Percentiles rank a stretch among this genome's conserved stretches.
Evolutionary conservation across 139 green algal species (phyloP).

Genomic region (Dunaliella sp.): DNA sequence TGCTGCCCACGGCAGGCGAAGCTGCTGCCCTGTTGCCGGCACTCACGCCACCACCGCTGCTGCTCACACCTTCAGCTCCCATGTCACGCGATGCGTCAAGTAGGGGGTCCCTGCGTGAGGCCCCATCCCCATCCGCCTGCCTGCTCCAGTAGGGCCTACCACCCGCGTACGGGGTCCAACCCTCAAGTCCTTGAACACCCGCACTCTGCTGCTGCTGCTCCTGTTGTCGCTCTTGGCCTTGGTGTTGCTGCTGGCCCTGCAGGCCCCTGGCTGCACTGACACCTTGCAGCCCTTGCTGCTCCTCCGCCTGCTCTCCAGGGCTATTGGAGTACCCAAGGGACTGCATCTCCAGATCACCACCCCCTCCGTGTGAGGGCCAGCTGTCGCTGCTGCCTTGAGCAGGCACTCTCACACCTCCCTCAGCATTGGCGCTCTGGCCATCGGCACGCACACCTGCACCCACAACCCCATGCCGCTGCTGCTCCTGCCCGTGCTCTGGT

Average conservation of each 20-base stretch:
- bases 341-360: not conserved
- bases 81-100: no score
- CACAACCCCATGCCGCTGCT: slow-evolving; percentile 5
- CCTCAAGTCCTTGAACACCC: not conserved
- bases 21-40: no score
- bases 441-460: not conserved
- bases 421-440: no score
- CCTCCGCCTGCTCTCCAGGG: slow-evolving; percentile 14
- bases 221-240: no score
- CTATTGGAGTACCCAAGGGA: not conserved
- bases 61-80: no score
- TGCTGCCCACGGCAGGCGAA: no score
- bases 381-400: no score
- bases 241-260: no score
- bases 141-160: not conserved
- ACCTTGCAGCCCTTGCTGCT: slow-evolving; percentile 11
- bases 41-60: no score
- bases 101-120: no score
- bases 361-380: no score
- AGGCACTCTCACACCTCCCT: no score
- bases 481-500: slow-evolving; percentile 7
- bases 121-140: not conserved
- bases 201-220: not conserved
- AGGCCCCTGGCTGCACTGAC: not conserved
- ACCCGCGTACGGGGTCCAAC: not conserved